Conservation (phyloP, 768 basidiomycete species). For the Boletellus emodensis region DNA sequence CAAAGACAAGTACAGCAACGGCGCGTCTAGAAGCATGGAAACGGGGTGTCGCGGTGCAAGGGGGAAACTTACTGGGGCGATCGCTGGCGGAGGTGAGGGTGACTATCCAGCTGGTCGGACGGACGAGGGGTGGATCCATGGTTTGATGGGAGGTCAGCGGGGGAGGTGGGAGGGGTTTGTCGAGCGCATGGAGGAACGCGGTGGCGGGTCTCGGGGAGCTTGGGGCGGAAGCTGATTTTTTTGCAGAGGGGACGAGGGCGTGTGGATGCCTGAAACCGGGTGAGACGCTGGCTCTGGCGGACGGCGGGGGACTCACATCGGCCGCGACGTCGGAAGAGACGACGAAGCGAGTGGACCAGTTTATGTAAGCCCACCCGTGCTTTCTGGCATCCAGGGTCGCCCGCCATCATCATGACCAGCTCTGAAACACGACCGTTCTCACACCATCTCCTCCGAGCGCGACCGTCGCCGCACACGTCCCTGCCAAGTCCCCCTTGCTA, state of each 20-base stretch:
- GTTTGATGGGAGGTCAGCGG: too few relatives aligned
- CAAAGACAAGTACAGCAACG: slow-evolving; percentile 7
- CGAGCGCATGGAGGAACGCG: slow-evolving; percentile 15
- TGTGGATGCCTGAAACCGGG: slow-evolving; percentile 23
- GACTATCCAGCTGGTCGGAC: slow-evolving; percentile 27
- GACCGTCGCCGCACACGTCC: too few relatives aligned
- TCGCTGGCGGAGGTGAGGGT: slow-evolving; percentile 1
- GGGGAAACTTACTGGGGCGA: slow-evolving; percentile 13
- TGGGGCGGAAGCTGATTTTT: slow-evolving; percentile 25
- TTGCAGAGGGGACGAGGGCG: slow-evolving; percentile 21
- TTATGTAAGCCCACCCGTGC: slow-evolving; percentile 27
- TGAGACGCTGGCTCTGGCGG: neutral
- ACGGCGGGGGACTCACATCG: neutral
- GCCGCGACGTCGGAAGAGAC: too few relatives aligned
- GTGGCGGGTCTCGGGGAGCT: slow-evolving; percentile 17
- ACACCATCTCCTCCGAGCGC: too few relatives aligned
- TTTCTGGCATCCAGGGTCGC: neutral
- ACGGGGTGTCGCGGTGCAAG: too few relatives aligned
- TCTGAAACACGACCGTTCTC: too few relatives aligned
- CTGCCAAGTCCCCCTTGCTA: slow-evolving; percentile 26
- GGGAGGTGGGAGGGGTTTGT: slow-evolving; percentile 41
- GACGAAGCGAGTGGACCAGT: neutral
- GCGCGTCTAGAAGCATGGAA: too few relatives aligned
- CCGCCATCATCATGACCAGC: neutral
- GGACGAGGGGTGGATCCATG: slow-evolving; percentile 18